Conservation (phyloP, 352 stramenopile genomes). For the Chrysophaeum taylorii region DNA sequence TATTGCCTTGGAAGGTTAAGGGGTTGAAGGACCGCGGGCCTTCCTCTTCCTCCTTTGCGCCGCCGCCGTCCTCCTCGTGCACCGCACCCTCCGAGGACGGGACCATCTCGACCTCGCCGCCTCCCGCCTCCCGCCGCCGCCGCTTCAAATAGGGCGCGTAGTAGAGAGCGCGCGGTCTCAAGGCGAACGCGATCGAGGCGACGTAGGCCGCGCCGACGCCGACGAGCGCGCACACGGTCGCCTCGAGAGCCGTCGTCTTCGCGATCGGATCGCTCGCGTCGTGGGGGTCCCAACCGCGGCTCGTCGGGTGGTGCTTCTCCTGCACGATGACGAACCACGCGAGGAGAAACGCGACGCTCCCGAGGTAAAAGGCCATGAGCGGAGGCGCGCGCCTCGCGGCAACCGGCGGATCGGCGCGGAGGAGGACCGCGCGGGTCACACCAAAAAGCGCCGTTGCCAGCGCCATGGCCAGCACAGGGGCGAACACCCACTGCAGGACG, state of each 20-base stretch:
- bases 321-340: conserved; percentile 7
- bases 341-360: not conserved
- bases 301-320: not conserved
- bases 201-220: not conserved
- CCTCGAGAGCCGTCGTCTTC: not conserved
- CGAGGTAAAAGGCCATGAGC: not conserved
- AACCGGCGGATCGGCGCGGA: not conserved
- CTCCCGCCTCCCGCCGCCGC: not conserved
- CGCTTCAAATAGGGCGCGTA: too few species aligned
- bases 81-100: not conserved
- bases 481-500: conserved; percentile 4
- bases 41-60: not conserved
- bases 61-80: not conserved
- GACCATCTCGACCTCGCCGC: not conserved
- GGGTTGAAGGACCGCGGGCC: too few species aligned
- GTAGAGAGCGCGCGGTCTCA: not conserved
- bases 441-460: not conserved
- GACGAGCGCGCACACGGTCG: not conserved
- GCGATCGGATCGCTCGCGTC: not conserved
- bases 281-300: not conserved
- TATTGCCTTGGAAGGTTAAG: too few species aligned
- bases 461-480: not conserved
- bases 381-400: not conserved
- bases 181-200: not conserved
- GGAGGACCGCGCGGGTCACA: not conserved